Conservation (phyloP, 1,284 basidiomycete species). For the Rhodotorula sp. region DNA sequence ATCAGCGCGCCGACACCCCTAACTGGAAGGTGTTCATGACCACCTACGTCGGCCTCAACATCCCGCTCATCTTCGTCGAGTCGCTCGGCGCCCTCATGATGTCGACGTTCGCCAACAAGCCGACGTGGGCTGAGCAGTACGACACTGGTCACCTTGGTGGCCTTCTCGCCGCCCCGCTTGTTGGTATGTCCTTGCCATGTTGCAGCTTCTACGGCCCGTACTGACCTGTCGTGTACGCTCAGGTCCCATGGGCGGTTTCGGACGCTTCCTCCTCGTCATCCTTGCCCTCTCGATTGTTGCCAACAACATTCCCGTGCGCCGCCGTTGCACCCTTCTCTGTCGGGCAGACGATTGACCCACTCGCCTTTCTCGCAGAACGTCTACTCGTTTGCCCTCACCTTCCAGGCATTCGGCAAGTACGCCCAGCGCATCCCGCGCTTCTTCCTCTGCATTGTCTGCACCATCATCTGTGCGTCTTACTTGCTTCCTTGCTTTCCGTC, state of each 20-base stretch:
- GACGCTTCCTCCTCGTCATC: constrained; percentile 47
- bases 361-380: constrained; percentile 12
- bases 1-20: constrained; percentile 52
- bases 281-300: constrained; percentile 49
- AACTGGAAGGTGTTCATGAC: constrained; percentile 67
- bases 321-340: neutral
- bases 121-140: constrained; percentile 64
- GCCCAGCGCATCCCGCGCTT: constrained; percentile 51
- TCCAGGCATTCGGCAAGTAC: constrained; percentile 50
- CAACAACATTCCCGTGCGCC: constrained; percentile 15
- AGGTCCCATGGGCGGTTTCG: constrained; percentile 42
- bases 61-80: constrained; percentile 54
- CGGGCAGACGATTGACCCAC: constrained; percentile 3
- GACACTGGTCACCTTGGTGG: constrained; percentile 57
- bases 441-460: constrained; percentile 48
- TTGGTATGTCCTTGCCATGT: constrained; percentile 18
- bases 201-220: constrained; percentile 37
- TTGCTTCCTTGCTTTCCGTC: no score
- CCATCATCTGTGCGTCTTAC: constrained; percentile 40
- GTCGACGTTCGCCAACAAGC: constrained; percentile 59
- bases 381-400: constrained; percentile 44
- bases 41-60: constrained; percentile 65
- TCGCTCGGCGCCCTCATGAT: constrained; percentile 60
- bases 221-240: neutral
- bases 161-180: constrained; percentile 49